Base-by-base conservation (phyloP, 345 rosid species). In the Populus deltoides region DNA sequence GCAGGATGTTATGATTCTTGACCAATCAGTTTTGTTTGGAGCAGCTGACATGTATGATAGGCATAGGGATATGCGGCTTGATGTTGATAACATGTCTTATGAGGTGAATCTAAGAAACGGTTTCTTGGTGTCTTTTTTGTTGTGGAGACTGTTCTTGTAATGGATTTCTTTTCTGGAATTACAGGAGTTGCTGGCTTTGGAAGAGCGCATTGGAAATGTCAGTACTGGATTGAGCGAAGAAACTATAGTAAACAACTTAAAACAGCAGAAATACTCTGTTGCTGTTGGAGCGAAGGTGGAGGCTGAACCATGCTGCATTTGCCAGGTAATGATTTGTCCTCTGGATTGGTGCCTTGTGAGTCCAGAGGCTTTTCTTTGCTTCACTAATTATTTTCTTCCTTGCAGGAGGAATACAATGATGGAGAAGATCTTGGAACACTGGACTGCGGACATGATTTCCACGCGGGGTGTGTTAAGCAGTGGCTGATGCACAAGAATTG, bases 51-150 rank as follows among this genome's bases (percentile, higher is more conserved):
- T 86, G 47, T 90, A 90, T 65, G 99, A 95, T 81, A 90, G 90
- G 73, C 92, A 95, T 72, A 86, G 99, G 83, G 97, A 93, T 78
- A 93, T 95, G 99, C 91, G 98, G 47, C 98, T 95, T 29, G 98
- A 93, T 78, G 98, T 95, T 72, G 99, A 95, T 86, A 93, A 92
- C 85, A 95, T 95, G 99, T 80, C 99, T 41, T 95, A 95, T 69
- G 99, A 93, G 97, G 99, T 95, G 77, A 85, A 66, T 43, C 25
- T 12, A 20, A 33, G 41, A 36, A 20, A 7, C 69, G 38, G 47
- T n/a, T 63, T 73, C 63, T 31, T 24, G 55, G 73, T 20, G 16
- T 65, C 41, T 7, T 39, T 69, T 66, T 70, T 65, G 10, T 22
- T 20, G 15, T n/a, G 35, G 38, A 25, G 24, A 68, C 61, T 2